phyloP scores from a whole-genome alignment of 2,329 filamentous ascomycete species.

The Sphaerulina populicola region DNA sequence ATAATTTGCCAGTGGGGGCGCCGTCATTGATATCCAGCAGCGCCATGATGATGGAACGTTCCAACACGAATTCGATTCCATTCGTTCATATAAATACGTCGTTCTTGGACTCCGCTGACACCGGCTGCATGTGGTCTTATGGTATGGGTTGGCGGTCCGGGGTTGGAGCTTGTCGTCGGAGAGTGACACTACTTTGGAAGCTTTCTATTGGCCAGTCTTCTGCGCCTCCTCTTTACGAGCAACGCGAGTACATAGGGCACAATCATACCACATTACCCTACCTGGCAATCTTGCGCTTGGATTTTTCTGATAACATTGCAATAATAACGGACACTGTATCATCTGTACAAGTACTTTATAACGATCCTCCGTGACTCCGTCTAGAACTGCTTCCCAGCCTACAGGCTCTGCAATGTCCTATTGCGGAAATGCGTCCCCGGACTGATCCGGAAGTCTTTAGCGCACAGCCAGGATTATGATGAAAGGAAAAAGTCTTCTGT shows the following conservation, averaged over 20 bases:
- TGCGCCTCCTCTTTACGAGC: no score
- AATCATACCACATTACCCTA: no score
- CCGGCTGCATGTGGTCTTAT: no score
- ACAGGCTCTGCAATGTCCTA: not conserved
- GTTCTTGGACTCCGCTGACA: no score
- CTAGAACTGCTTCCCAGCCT: not conserved
- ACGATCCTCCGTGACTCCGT: no score
- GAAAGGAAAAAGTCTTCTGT: conserved; percentile 27
- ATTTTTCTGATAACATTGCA: not conserved
- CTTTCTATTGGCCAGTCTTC: no score
- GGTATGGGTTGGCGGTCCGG: no score
- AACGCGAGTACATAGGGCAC: no score
- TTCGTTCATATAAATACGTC: no score
- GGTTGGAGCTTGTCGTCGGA: no score
- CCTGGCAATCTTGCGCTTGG: not conserved
- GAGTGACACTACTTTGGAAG: no score
- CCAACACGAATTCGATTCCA: not conserved
- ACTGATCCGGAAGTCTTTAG: not conserved
- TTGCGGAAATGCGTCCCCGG: not conserved
- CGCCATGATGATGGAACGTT: not conserved
- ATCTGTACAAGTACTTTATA: no score
- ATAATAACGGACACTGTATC: not conserved
- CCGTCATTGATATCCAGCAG: not conserved
- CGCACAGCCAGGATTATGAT: conserved; percentile 26
- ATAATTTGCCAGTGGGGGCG: not conserved